Evolutionary conservation across 1,284 basidiomycete genomes (phyloP).

Genomic region (Ganoderma resinaceum): DNA sequence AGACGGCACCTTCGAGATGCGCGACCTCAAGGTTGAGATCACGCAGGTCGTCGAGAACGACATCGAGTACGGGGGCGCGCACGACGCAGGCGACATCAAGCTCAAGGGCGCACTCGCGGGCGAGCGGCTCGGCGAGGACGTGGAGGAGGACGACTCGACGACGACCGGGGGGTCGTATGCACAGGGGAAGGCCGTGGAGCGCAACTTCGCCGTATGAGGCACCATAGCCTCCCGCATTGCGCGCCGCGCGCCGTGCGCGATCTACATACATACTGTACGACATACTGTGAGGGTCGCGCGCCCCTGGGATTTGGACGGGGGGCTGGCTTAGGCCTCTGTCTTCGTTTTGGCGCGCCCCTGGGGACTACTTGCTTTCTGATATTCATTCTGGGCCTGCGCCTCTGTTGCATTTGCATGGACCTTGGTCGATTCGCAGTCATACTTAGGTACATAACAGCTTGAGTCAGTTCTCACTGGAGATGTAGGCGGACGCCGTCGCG

Average conservation of each 20-base stretch:
- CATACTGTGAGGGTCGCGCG: background rate
- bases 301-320: background rate
- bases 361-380: too few relatives aligned
- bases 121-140: background rate
- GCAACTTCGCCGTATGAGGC: background rate
- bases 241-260: background rate
- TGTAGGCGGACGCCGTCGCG: background rate
- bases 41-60: constrained; percentile 9
- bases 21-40: constrained; percentile 21
- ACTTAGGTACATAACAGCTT: too few relatives aligned
- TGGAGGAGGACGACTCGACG: background rate
- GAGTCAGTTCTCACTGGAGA: background rate
- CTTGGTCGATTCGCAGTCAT: background rate
- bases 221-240: background rate
- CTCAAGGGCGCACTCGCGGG: background rate
- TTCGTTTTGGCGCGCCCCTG: too few relatives aligned
- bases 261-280: background rate
- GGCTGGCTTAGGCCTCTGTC: background rate
- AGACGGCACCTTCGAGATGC: constrained; percentile 23
- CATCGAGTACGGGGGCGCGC: background rate
- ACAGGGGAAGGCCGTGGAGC: constrained; percentile 1
- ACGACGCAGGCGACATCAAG: background rate
- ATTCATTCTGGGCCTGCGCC: background rate
- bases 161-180: background rate
- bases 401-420: background rate